phyloP scores from a whole-genome alignment of 176 grass and related monocot genomes.

The Oryza meyeriana region DNA sequence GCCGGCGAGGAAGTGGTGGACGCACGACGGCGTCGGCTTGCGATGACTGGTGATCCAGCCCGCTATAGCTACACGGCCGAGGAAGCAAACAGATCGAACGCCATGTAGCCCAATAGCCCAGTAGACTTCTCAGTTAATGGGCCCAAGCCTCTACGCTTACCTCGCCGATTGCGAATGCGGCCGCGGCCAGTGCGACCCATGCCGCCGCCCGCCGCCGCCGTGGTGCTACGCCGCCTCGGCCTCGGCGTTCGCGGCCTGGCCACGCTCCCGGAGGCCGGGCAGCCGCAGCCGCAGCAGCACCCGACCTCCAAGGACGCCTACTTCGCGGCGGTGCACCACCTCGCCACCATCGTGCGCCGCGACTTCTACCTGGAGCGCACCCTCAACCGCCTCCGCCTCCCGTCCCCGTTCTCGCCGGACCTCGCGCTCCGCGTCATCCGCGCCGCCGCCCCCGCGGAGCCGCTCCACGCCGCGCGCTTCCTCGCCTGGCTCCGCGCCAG shows the following conservation, averaged over 20 bases:
- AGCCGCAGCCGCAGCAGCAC: slow-evolving; percentile 22
- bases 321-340: slow-evolving; percentile 79
- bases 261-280: neutral
- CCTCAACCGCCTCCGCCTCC: slow-evolving; percentile 80
- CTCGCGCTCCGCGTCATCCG: slow-evolving; percentile 79
- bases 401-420: slow-evolving; percentile 69
- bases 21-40: too few species aligned
- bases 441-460: slow-evolving; percentile 55
- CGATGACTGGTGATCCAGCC: too few species aligned
- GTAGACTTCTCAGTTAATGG: neutral
- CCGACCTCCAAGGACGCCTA: slow-evolving; percentile 76
- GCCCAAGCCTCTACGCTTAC: neutral
- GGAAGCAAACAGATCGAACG: neutral
- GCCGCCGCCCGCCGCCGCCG: slow-evolving; percentile 24
- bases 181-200: slow-evolving; percentile 9
- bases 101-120: neutral
- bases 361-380: slow-evolving; percentile 98
- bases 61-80: neutral
- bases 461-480: slow-evolving; percentile 78
- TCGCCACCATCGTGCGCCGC: slow-evolving; percentile 79
- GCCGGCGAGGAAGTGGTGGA: too few species aligned
- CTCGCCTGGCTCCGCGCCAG: slow-evolving; percentile 71
- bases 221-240: slow-evolving; percentile 5
- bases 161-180: neutral
- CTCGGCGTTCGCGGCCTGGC: neutral